Percentiles rank a stretch among this genome's conserved stretches.
Conservation (phyloP, 2,329 filamentous ascomycete species). For the Claviceps humidiphila region DNA sequence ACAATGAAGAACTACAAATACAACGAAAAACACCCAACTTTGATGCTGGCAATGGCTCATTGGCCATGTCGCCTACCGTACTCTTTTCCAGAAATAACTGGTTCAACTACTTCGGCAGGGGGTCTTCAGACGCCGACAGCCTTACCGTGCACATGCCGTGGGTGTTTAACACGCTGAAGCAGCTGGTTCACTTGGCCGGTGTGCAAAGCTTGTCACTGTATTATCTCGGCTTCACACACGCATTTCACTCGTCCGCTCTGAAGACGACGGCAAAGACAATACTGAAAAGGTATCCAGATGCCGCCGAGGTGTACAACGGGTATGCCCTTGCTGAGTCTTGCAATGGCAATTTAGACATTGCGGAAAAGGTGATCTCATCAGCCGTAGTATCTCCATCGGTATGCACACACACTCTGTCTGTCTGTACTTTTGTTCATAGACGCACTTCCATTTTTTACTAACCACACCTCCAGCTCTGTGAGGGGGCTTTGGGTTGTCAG, state of each 20-base stretch:
- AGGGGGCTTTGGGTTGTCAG: slow-evolving; percentile 15
- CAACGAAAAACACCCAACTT: slow-evolving; percentile 18
- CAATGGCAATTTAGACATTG: slow-evolving; percentile 42
- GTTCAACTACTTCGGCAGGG: slow-evolving; percentile 28
- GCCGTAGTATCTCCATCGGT: slow-evolving; percentile 34
- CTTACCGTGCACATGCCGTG: slow-evolving; percentile 28
- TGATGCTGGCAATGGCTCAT: slow-evolving; percentile 14
- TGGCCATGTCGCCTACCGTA: slow-evolving; percentile 32
- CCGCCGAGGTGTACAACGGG: slow-evolving; percentile 59
- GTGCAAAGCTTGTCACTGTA: slow-evolving; percentile 46
- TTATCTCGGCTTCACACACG: slow-evolving; percentile 50
- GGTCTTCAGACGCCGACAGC: slow-evolving; percentile 9
- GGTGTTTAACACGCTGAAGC: slow-evolving; percentile 40
- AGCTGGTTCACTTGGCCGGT: slow-evolving; percentile 36
- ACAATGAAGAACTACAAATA: slow-evolving; percentile 8
- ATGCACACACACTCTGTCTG: slow-evolving; percentile 6
- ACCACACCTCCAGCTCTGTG: slow-evolving; percentile 7
- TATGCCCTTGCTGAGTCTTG: slow-evolving; percentile 61
- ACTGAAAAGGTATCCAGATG: slow-evolving; percentile 53
- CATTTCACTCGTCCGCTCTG: slow-evolving; percentile 37
- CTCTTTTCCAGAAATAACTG: slow-evolving; percentile 35
- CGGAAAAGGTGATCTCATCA: slow-evolving; percentile 52
- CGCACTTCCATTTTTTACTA: slow-evolving; percentile 2
- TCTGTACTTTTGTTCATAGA: neutral
- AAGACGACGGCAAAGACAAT: slow-evolving; percentile 61